Evolutionary conservation across 78 protist species (phyloP).

Genomic region (Dictyostelium capitatum): DNA sequence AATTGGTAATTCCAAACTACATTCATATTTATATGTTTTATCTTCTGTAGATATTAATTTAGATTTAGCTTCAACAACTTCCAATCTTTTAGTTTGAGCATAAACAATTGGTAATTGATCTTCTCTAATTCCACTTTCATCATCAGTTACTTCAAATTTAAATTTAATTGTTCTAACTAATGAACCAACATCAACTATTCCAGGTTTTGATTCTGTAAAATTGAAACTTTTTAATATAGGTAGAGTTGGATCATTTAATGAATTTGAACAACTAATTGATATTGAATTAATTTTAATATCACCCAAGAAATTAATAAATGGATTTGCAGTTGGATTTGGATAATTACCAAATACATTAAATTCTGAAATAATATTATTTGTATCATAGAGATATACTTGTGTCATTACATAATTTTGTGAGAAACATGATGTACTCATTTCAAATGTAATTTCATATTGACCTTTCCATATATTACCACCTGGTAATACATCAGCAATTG

Average conservation of each 20-base stretch:
- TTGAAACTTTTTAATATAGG: background rate
- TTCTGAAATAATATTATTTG: background rate
- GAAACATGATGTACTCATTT: background rate
- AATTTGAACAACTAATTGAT: background rate
- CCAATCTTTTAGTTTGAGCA: background rate
- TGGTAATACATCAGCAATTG: background rate
- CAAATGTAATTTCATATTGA: background rate
- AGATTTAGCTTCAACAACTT: background rate
- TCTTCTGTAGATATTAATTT: background rate
- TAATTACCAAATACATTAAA: background rate
- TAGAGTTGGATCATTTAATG: background rate
- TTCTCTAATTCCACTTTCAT: background rate
- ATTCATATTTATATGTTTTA: background rate
- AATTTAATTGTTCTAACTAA: background rate
- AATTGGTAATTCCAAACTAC: background rate
- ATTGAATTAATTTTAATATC: background rate
- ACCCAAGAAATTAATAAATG: background rate
- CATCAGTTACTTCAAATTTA: background rate
- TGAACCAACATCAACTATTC: background rate
- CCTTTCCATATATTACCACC: background rate
- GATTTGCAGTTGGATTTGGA: constrained; percentile 5
- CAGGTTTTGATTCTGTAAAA: background rate
- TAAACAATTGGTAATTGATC: background rate
- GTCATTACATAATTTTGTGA: background rate
- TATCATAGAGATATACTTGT: background rate